A percentile compares a stretch with the other conserved stretches of the same genome.
Conservation (phyloP, 441 rosid species). For the Sinapis alba region DNA sequence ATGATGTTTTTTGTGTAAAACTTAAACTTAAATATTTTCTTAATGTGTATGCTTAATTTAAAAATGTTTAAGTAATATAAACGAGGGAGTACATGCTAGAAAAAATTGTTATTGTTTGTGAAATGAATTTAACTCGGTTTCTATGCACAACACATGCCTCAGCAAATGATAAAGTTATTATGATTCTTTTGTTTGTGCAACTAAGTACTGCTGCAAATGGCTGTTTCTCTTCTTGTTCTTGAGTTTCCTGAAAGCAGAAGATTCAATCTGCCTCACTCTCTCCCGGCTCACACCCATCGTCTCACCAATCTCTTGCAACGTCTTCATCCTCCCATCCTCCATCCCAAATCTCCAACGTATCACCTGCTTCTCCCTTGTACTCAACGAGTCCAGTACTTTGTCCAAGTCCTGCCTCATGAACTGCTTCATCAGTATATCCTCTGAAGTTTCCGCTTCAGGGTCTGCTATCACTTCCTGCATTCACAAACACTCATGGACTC, state of each 20-base stretch:
- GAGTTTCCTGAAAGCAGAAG: slow-evolving; percentile 75
- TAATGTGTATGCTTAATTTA: background rate
- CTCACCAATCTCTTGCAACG: slow-evolving; percentile 95
- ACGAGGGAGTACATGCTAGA: slow-evolving; percentile 11
- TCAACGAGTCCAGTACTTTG: slow-evolving; percentile 72
- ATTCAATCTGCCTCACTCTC: slow-evolving; percentile 86
- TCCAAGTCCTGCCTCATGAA: slow-evolving; percentile 82
- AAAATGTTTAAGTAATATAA: background rate
- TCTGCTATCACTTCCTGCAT: slow-evolving; percentile 79
- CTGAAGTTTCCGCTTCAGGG: slow-evolving; percentile 76
- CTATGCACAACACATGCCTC: slow-evolving; percentile 37
- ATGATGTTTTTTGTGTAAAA: background rate
- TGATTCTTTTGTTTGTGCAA: slow-evolving; percentile 33
- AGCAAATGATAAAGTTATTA: background rate
- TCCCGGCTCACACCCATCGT: slow-evolving; percentile 81
- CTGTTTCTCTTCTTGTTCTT: slow-evolving; percentile 77
- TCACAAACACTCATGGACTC: background rate
- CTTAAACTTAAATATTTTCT: too few relatives aligned
- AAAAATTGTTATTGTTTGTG: background rate
- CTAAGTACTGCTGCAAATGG: slow-evolving; percentile 72
- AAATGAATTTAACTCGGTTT: slow-evolving; percentile 24
- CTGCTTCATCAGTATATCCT: slow-evolving; percentile 64
- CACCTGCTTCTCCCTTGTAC: slow-evolving; percentile 79
- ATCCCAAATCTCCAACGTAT: slow-evolving; percentile 88
- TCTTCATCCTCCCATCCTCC: slow-evolving; percentile 86